Evolutionary conservation across 768 basidiomycete species (phyloP).

Genomic region (Lactifluus subvellereus): DNA sequence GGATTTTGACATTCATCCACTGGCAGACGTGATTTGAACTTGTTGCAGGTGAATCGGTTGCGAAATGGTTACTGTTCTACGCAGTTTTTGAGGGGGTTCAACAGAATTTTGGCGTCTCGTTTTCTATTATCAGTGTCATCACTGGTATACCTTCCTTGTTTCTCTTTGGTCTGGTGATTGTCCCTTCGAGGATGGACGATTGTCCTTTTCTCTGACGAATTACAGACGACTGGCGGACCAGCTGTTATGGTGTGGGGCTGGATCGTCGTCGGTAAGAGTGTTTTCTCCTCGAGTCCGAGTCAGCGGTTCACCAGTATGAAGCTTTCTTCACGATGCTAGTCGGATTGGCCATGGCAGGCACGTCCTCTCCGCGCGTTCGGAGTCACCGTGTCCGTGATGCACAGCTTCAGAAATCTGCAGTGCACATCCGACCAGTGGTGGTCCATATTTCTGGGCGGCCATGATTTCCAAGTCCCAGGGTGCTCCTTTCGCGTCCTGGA

Average conservation of each 20-base stretch:
- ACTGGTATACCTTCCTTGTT: constrained; percentile 69
- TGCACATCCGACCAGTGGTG: constrained; percentile 66
- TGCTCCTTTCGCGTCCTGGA: constrained; percentile 66
- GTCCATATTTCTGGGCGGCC: constrained; percentile 79
- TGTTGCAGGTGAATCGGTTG: constrained; percentile 47
- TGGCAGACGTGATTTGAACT: constrained; percentile 52
- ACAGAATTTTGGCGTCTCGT: constrained; percentile 69
- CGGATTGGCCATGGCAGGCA: constrained; percentile 71
- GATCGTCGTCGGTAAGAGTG: constrained; percentile 51
- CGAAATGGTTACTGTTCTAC: neutral
- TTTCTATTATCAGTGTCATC: constrained; percentile 71
- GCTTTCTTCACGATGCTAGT: constrained; percentile 67
- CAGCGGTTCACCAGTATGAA: constrained; percentile 25
- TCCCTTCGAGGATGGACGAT: neutral
- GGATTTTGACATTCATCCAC: neutral
- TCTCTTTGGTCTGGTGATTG: constrained; percentile 56
- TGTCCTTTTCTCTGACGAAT: neutral
- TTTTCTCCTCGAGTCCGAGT: neutral
- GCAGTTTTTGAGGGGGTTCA: neutral
- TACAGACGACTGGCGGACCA: constrained; percentile 68
- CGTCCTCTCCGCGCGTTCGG: constrained; percentile 17
- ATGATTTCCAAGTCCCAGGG: constrained; percentile 55
- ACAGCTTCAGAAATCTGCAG: constrained; percentile 39
- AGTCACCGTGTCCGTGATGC: neutral
- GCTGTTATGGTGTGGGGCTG: constrained; percentile 77